Conservation (phyloP, 495 filamentous ascomycete species). For the Tuber borchii region DNA sequence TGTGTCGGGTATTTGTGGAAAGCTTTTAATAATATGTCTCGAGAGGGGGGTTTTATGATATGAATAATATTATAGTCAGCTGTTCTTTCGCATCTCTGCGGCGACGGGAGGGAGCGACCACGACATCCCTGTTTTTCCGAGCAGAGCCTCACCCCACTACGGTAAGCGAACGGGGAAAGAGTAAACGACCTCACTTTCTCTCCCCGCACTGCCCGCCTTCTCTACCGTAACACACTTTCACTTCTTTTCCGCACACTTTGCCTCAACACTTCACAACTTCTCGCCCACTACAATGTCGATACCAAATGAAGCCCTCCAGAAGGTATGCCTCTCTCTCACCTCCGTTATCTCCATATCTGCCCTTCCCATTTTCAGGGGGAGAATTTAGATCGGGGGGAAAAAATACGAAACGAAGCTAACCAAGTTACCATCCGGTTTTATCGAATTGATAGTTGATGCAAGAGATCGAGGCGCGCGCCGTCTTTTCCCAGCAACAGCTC, state of each 20-base stretch:
- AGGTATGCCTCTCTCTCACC: conserved; percentile 52
- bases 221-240: not conserved
- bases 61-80: not conserved
- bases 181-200: conserved; percentile 2
- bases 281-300: conserved; percentile 75
- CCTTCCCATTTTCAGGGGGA: not conserved
- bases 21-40: not conserved
- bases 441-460: conserved; percentile 62
- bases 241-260: not conserved
- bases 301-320: conserved; percentile 88
- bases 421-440: not conserved
- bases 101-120: not conserved
- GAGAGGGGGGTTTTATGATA: not conserved
- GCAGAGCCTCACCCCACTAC: conserved; percentile 2
- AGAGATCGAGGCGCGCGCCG: conserved; percentile 85
- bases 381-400: conserved; percentile 6
- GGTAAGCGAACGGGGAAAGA: not conserved
- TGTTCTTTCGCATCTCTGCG: not conserved
- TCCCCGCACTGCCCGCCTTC: conserved; percentile 1
- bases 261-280: not conserved
- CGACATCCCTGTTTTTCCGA: not conserved
- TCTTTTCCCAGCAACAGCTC: conserved; percentile 86
- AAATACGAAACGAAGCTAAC: conserved; percentile 17
- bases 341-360: not conserved
- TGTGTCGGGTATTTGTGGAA: conserved; percentile 2